Base-by-base conservation (phyloP, 176 grass and related monocot genomes). In the Ensete glaucum region DNA sequence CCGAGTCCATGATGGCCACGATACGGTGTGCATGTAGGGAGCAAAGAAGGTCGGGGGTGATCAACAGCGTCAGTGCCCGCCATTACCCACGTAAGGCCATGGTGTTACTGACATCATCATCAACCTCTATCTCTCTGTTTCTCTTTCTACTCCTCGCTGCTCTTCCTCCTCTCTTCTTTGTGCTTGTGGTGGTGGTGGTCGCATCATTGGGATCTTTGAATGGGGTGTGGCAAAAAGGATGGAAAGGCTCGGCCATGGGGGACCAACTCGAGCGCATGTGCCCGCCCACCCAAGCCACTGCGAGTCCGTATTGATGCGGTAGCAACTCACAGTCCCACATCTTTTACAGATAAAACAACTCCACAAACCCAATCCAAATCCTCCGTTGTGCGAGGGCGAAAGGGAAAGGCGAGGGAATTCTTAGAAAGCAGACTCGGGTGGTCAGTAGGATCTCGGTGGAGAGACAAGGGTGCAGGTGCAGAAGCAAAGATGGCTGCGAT, bases 171-270 rank as follows among this genome's bases (percentile, higher is more conserved):
- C 24, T 19, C 0, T 24, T 56, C 21, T 27, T 73, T 23, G 71
- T 73, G 71, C 52, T 16, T 73, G 50, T 52, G 48, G n/a, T 52
- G 48, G 71, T 73, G 52, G 71, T 73, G 71, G 71, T 54, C 17
- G 71, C 71, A 73, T 73, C 71, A 73, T 73, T 73, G 21, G 10
- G 71, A 73, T 73, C 52, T 23, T 73, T 54, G 71, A 73, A 54
- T 54, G 71, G 22, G 52, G 71, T 17, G 29, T 43, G 71, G 51
- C 50, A 56, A 54, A 73, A 54, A 50, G 10, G 52, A 54, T 53
- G n/a, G 3, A 51, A 54, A 73, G 20, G 52, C 19, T 16, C 43
- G 19, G 51, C 67, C 0, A 8, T 7, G 19, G 70, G 70, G 71
- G 71, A 73, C 71, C 71, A 73, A 54, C 50, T 73, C 71, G 19